Base-by-base conservation (phyloP, 495 filamentous ascomycete species). In the Talaromyces wortmannii region DNA sequence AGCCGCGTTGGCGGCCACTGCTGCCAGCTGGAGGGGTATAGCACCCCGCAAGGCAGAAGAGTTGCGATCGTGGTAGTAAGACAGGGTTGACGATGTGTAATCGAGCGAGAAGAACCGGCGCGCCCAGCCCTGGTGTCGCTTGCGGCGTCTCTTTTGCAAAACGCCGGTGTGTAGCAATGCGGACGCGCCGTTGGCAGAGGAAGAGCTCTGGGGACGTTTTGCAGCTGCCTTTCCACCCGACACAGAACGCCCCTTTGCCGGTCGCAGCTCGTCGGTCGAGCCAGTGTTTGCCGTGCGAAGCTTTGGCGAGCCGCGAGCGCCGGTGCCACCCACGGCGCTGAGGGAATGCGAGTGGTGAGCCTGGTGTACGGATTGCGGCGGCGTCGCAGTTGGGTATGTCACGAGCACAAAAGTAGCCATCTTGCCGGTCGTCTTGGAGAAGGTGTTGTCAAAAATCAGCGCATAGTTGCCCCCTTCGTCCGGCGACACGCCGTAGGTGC, bases 391-490 rank as follows among this genome's bases (percentile, higher is more conserved):
- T 32, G 92, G 91, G 61, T 97, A 96, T 12, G 90, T 97, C 59
- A 97, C 79, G 45, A 97, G 81, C 16, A 97, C 92, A 59, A 97
- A 88, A 16, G 92, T 97, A 11, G 89, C 89, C 42, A 88, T 95
- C 72, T 98, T 98, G 50, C 91, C 90, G 43, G 90, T 83, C 65
- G 91, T 87, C 73, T 96, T 97, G 49, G 92, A 95, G 67, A 97
- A 97, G 32, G 95, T 98, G 65, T 98, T 98, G 79, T 98, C 94
- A 65, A 98, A 96, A 29, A 97, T 89, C 53, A 98, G 78, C 31
- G 90, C 94, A 69, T 95, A 98, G 83, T 96, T 97, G 55, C 92
- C 94, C 3, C 88, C 89, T 52, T 89, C 83, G 12, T 78, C 80
- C 42, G 69, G 61, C 4, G 74, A 68, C 13, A 97, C 90, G 65